phyloP scores from a whole-genome alignment of 1,284 basidiomycete species.

The Chalciporus piperatoides region DNA sequence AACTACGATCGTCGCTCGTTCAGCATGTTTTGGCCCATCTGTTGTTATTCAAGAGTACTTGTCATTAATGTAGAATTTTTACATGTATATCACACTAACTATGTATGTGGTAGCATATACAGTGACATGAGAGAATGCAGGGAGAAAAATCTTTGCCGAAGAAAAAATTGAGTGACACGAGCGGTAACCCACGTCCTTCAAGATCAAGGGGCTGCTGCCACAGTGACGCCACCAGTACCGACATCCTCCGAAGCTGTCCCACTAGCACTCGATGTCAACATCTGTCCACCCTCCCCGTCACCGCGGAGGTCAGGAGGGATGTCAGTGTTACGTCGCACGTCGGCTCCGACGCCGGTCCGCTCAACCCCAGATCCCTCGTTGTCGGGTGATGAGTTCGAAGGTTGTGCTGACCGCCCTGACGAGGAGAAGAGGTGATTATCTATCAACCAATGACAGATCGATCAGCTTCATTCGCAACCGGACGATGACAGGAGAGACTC shows the following conservation, averaged over 20 bases:
- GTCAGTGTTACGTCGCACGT: not conserved
- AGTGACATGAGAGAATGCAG: not conserved
- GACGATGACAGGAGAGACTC: conserved; percentile 25
- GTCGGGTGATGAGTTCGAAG: not conserved
- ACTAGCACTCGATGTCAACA: not conserved
- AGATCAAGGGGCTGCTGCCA: not conserved
- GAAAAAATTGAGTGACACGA: not conserved
- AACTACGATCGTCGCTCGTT: conserved; percentile 16
- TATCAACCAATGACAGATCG: conserved; percentile 20
- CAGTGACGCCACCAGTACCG: not conserved
- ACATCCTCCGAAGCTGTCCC: not conserved
- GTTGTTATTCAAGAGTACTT: conserved; percentile 15
- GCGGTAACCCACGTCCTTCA: not conserved
- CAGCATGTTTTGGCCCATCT: conserved; percentile 13
- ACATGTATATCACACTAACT: conserved; percentile 27
- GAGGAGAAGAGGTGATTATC: conserved; percentile 48
- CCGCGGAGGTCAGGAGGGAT: not conserved
- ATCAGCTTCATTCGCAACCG: conserved; percentile 2
- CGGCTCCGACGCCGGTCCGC: conserved; percentile 2
- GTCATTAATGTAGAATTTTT: conserved; percentile 31
- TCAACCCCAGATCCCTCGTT: not conserved
- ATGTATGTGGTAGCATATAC: conserved; percentile 10
- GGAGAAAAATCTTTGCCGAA: conserved; percentile 1
- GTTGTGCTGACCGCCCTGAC: conserved; percentile 6
- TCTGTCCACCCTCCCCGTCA: not conserved